phyloP scores from a whole-genome alignment of 140 eudicot species.

The Oenanthe javanica region DNA sequence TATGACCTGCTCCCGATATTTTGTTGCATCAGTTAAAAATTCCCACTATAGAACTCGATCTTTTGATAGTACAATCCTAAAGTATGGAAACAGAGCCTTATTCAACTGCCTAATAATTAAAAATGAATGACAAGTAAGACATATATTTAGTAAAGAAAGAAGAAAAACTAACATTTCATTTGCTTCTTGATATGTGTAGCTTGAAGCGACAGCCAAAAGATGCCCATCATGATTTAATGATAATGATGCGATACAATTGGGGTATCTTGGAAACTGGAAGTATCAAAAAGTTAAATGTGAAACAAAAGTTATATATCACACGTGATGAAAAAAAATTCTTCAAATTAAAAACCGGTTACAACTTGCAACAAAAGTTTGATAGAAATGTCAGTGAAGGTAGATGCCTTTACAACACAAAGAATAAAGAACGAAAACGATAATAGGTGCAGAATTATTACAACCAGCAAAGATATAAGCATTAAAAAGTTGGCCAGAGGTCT shows the following conservation, averaged over 20 bases:
- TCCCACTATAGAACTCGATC: background rate
- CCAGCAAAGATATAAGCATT: background rate
- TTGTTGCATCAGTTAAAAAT: background rate
- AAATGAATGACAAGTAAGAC: background rate
- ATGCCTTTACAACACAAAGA: background rate
- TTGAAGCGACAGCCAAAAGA: slow-evolving; percentile 83
- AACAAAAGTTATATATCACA: background rate
- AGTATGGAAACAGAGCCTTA: background rate
- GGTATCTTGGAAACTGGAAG: slow-evolving; percentile 64
- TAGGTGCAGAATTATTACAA: background rate
- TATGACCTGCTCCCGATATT: background rate
- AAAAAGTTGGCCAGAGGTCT: background rate
- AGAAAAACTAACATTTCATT: slow-evolving; percentile 52
- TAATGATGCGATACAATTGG: slow-evolving; percentile 71
- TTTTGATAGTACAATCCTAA: background rate
- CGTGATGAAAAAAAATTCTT: background rate
- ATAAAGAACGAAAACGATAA: background rate
- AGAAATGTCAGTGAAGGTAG: background rate
- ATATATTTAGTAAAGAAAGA: background rate
- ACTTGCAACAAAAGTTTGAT: background rate
- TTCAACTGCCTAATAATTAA: background rate
- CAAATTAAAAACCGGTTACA: background rate
- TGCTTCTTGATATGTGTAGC: slow-evolving; percentile 75
- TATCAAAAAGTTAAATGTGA: slow-evolving; percentile 12
- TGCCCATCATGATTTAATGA: slow-evolving; percentile 61